These are phyloP conservation scores for Acmispon strigosus DNA, from an alignment of 306 rosid genomes.

Conservation along the genomic window DNA sequence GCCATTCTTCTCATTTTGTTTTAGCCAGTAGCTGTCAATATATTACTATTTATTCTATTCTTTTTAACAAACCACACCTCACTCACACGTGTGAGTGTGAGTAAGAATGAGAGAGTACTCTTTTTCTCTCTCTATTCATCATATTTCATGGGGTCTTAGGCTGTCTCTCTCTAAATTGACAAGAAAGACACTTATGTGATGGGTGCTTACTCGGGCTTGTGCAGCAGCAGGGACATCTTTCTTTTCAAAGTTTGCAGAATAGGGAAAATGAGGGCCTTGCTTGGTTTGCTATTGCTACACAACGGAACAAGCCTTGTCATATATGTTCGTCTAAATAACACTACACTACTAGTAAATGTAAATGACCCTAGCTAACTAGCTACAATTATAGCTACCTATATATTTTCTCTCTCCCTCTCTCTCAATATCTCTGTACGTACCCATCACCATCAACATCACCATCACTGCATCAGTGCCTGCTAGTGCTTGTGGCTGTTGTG, in stretches of 20 bases:
- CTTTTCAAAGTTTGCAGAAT: conserved; percentile 39
- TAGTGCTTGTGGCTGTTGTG: neutral
- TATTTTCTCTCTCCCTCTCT: neutral
- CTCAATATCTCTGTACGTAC: neutral
- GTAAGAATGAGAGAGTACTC: neutral
- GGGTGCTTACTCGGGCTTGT: conserved; percentile 37
- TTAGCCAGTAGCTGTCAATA: conserved; percentile 27
- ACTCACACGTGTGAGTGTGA: conserved; percentile 71
- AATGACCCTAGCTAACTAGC: conserved; percentile 7
- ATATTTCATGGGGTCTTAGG: conserved; percentile 27
- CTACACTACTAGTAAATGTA: conserved; percentile 10
- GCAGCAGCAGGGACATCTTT: conserved; percentile 54
- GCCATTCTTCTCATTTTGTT: conserved; percentile 23
- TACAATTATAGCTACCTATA: neutral
- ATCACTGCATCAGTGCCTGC: neutral
- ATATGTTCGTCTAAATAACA: neutral
- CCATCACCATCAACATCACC: neutral
- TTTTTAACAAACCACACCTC: conserved; percentile 26
- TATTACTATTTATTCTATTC: conserved; percentile 20
- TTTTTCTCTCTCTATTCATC: conserved; percentile 26
- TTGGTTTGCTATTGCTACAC: conserved; percentile 5
- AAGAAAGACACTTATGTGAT: conserved; percentile 57
- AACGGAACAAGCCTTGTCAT: conserved; percentile 28
- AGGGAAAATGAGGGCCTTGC: neutral
- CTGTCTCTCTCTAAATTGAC: conserved; percentile 62